Base-by-base conservation (phyloP, 345 rosid species). In the Aethionema arabicum region DNA sequence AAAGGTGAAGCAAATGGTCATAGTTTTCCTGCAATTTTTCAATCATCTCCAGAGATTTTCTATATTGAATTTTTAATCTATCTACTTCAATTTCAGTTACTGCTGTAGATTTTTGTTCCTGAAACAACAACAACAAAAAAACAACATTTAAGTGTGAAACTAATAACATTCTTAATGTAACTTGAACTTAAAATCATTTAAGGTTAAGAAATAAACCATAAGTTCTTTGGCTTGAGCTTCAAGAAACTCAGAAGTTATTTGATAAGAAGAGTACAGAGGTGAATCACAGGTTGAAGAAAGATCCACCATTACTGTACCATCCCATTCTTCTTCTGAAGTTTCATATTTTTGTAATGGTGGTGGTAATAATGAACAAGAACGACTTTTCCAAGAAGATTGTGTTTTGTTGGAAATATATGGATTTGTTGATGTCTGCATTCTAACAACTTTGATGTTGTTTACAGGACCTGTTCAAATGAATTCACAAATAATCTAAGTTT, bases 11-110 rank as follows among this genome's bases (percentile, higher is more conserved):
- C 78, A 86, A 56, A 69, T 80, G 77, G 39, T 76, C 84, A 36
- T 80, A 77, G 66, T 70, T 78, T 74, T 78, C 82, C 77, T 80
- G 83, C 95, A 84, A 83, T 45, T 79, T 84, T 40, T 69, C 66
- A 72, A 73, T 78, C 83, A 79, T 72, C 62, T 80, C 73, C 56
- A 51, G 29, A 0, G 73, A 65, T 57, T 63, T 76, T 45, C 70
- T 57, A 41, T 53, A 36, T 47, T 83, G 90, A 41, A 59, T 74
- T 82, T 83, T 86, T 60, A 83, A 50, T 66, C 76, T 85, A 70
- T 82, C 90, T 65, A 76, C 61, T 74, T 85, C 95, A 61, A 83
- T 79, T 76, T 88, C 87, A 16, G 79, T 72, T 40, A 90, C 88
- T 31, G 84, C 83, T n/a, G n/a, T n/a, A 33, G 78, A 63, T 57